Evolutionary conservation across 2,329 filamentous ascomycete species (phyloP), one percentile per base, ranked within the genome.

Genomic region (Penicillium sp.): DNA sequence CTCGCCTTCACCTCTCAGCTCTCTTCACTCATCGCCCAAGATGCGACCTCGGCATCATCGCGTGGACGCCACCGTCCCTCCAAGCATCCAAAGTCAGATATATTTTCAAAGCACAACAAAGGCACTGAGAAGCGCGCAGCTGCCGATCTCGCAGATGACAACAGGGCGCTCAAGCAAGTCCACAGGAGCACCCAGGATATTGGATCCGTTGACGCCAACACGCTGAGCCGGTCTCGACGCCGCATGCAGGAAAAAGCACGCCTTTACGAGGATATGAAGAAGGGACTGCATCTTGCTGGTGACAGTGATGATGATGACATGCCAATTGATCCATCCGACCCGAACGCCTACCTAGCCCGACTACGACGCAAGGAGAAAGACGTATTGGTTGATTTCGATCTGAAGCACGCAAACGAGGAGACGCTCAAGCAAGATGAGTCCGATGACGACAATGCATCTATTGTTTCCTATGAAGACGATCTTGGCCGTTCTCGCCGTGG

Each of bases 171-270:
- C 10, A 80, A 84, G 58, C 83, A 87, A 51, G 86, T 88, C 66
- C 87, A 88, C 57, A 83, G 84, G 68, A 80, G 76, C 25, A 81
- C 66, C 39, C 65, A 82, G 47, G 85, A 89, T 66, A 83, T 88
- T 55, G 89, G 83, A 11, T 74, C 71, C 13, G 77, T 88, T 29
- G 86, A 89, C 64, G 77, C 80, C 15, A 79, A 77, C 10, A 76
- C 80, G 19, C 79, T 84, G 70, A 78, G 84, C 79, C 85, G 89
- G 55, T 88, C 90, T 23, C 89, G 87, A 72, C 84, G 87, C 63
- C 90, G 87, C 69, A 90, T 99, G 87, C 87, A 95, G 70, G 88
- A 92, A 76, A 99, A 99, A 75, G 91, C 90, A 4, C 84, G 89
- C 5, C 77, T 94, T 2, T 99, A 99, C 75, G 87, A 89, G 7